Evolutionary conservation across 2,329 filamentous ascomycete genomes (phyloP).

Genomic region (Sordariomycetes sp.): DNA sequence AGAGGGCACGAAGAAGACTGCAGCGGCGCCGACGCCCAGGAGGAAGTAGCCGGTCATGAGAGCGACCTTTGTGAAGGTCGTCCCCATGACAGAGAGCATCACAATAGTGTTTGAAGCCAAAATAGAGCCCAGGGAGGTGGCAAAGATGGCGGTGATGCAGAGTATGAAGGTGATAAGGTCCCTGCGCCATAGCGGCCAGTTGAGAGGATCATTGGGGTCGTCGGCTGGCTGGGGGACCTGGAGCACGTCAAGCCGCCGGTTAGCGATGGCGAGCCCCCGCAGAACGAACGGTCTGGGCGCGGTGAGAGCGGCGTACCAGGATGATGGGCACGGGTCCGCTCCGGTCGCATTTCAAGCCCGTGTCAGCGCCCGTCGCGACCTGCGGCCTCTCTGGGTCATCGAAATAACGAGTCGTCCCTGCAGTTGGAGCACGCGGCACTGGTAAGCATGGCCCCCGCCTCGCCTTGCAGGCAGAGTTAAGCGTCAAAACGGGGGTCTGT

Average conservation of each 20-base stretch:
- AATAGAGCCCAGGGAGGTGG: constrained; percentile 73
- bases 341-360: constrained; percentile 60
- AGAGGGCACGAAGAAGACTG: constrained; percentile 77
- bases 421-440: background rate
- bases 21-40: constrained; percentile 69
- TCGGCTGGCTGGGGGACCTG: constrained; percentile 73
- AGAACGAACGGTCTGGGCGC: background rate
- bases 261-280: background rate
- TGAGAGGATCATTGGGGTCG: constrained; percentile 79
- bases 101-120: constrained; percentile 82
- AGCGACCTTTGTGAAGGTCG: constrained; percentile 64
- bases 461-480: background rate
- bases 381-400: constrained; percentile 44
- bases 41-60: constrained; percentile 82
- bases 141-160: constrained; percentile 72
- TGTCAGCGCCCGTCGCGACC: constrained; percentile 24
- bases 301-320: constrained; percentile 40
- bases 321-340: constrained; percentile 61
- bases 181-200: constrained; percentile 78
- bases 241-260: background rate
- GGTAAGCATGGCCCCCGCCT: background rate
- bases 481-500: background rate
- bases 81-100: constrained; percentile 56
- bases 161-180: constrained; percentile 72
- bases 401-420: constrained; percentile 54